Evolutionary conservation across 257 asterid species (phyloP).

Genomic region (Oldenlandia corymbosa): DNA sequence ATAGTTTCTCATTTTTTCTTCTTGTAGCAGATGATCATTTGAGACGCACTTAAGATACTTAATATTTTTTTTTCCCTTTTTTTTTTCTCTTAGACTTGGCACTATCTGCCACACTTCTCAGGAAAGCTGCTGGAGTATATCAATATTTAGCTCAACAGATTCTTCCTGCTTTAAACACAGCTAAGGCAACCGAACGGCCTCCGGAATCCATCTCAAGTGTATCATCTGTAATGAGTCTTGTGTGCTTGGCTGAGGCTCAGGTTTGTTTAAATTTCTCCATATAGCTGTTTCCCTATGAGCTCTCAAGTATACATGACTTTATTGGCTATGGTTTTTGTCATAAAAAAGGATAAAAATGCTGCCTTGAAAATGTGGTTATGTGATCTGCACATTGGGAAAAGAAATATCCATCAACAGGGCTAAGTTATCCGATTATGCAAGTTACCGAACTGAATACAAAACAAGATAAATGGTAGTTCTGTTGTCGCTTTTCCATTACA

Average conservation of each 20-base stretch:
- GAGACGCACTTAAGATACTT: slow-evolving; percentile 1
- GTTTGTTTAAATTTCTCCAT: slow-evolving; percentile 18
- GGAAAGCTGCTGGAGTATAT: slow-evolving; percentile 74
- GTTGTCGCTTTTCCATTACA: neutral
- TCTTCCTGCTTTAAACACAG: slow-evolving; percentile 26
- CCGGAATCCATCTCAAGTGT: slow-evolving; percentile 43
- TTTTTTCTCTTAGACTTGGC: slow-evolving; percentile 58
- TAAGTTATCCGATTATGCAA: neutral
- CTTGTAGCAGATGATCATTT: neutral
- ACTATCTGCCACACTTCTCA: slow-evolving; percentile 48
- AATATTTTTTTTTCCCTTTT: slow-evolving; percentile 4
- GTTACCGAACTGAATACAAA: neutral
- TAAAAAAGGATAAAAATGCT: no score
- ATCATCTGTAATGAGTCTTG: slow-evolving; percentile 38
- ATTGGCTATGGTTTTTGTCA: no score
- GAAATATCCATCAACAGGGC: no score
- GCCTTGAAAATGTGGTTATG: no score
- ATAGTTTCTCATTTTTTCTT: neutral
- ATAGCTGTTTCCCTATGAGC: no score
- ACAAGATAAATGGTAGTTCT: neutral
- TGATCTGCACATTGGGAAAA: no score
- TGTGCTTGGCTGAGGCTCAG: slow-evolving; percentile 82
- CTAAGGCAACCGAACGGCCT: slow-evolving; percentile 32
- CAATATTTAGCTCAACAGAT: slow-evolving; percentile 31
- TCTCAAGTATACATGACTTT: no score